These are phyloP conservation scores for Patellaria atrata DNA, from an alignment of 495 filamentous ascomycete genomes.

Conservation along the genomic window DNA sequence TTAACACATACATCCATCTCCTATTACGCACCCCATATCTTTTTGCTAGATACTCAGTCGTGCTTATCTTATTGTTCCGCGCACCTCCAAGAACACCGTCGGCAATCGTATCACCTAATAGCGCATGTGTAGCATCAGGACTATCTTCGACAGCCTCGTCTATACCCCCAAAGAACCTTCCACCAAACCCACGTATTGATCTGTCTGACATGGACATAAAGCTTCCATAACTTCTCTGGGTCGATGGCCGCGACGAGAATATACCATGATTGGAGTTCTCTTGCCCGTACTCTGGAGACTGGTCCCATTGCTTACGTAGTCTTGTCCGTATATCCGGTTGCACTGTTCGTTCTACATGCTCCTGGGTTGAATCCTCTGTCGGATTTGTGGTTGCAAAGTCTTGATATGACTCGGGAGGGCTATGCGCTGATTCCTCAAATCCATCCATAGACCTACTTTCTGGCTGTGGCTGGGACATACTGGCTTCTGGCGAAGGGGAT, in stretches of 20 bases:
- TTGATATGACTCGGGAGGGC: constrained; percentile 1
- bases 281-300: constrained; percentile 24
- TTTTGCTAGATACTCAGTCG: constrained; percentile 46
- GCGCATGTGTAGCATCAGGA: constrained; percentile 15
- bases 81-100: constrained; percentile 27
- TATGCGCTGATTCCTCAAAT: constrained; percentile 9
- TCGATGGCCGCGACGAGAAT: constrained; percentile 54
- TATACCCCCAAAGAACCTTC: constrained; percentile 15
- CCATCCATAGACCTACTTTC: constrained; percentile 3
- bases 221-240: constrained; percentile 32
- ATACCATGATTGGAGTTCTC: constrained; percentile 56
- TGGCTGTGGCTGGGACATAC: too few relatives aligned
- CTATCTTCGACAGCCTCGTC: constrained; percentile 3
- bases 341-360: constrained; percentile 10
- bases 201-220: constrained; percentile 27
- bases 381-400: constrained; percentile 8
- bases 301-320: constrained; percentile 22
- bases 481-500: constrained; percentile 13
- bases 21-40: constrained; percentile 44
- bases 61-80: constrained; percentile 44
- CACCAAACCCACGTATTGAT: constrained; percentile 19
- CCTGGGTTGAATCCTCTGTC: constrained; percentile 10
- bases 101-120: constrained; percentile 28
- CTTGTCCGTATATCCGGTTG: constrained; percentile 12
- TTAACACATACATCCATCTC: constrained; percentile 37